phyloP scores from a whole-genome alignment of 2,329 filamentous ascomycete genomes.

The Capronia coronata region DNA sequence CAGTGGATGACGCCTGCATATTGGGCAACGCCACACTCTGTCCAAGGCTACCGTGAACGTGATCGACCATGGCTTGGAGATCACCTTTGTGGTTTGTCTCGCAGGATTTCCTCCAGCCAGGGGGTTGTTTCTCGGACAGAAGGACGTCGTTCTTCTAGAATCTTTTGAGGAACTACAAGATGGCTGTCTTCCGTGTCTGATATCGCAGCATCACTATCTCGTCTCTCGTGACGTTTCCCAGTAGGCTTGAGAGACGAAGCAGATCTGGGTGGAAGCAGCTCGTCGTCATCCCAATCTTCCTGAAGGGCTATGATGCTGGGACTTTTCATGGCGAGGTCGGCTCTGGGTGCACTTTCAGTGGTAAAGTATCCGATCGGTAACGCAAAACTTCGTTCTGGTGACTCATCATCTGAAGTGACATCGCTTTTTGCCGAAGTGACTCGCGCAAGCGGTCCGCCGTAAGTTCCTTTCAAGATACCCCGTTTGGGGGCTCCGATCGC shows the following conservation, averaged over 20 bases:
- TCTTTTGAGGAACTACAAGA: slow-evolving; percentile 12
- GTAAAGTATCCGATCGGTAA: slow-evolving; percentile 27
- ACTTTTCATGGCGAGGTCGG: slow-evolving; percentile 27
- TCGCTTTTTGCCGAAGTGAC: slow-evolving; percentile 23
- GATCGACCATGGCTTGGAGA: slow-evolving; percentile 21
- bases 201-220: slow-evolving; percentile 15
- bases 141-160: slow-evolving; percentile 22
- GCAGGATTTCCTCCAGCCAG: slow-evolving; percentile 23
- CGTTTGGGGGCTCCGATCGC: slow-evolving; percentile 41
- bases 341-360: slow-evolving; percentile 23
- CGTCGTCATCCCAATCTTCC: slow-evolving; percentile 21
- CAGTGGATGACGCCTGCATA: neutral
- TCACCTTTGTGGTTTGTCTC: slow-evolving; percentile 22
- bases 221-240: slow-evolving; percentile 7
- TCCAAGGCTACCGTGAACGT: slow-evolving; percentile 16
- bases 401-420: slow-evolving; percentile 25
- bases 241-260: slow-evolving; percentile 7
- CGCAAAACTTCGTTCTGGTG: slow-evolving; percentile 21
- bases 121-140: slow-evolving; percentile 23
- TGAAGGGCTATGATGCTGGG: slow-evolving; percentile 25
- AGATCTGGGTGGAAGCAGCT: neutral
- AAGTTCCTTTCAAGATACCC: slow-evolving; percentile 24
- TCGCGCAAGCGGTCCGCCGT: slow-evolving; percentile 24
- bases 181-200: slow-evolving; percentile 19
- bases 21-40: neutral